These are phyloP conservation scores for Penicillium simplicissimum DNA, from an alignment of 495 filamentous ascomycete species.

Conservation along the genomic window DNA sequence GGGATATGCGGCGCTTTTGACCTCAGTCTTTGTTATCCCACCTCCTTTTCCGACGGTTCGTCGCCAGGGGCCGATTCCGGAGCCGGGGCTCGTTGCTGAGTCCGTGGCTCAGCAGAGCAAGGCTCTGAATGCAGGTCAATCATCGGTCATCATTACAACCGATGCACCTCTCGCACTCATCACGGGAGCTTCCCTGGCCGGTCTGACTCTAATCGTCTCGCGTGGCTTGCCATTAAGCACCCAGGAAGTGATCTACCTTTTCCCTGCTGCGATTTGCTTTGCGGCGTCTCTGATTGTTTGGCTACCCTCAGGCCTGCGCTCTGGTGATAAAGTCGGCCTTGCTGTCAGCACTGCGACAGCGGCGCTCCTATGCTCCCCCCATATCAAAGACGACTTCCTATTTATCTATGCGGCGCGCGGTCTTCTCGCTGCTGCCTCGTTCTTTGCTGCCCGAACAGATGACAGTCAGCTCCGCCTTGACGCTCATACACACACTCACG, in stretches of 20 bases:
- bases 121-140: slow-evolving; percentile 5
- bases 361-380: slow-evolving; percentile 38
- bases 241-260: slow-evolving; percentile 29
- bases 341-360: slow-evolving; percentile 31
- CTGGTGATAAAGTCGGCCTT: slow-evolving; percentile 40
- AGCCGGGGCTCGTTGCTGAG: slow-evolving; percentile 31
- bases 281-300: slow-evolving; percentile 33
- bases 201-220: slow-evolving; percentile 25
- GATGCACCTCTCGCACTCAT: slow-evolving; percentile 35
- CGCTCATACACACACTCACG: slow-evolving; percentile 37
- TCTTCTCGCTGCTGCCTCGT: slow-evolving; percentile 33
- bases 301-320: slow-evolving; percentile 28
- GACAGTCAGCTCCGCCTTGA: slow-evolving; percentile 31
- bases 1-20: slow-evolving; percentile 49
- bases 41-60: slow-evolving; percentile 41
- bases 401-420: slow-evolving; percentile 34
- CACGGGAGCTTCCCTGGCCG: slow-evolving; percentile 29
- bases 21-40: slow-evolving; percentile 45
- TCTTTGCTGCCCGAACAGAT: slow-evolving; percentile 42
- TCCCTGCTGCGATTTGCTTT: slow-evolving; percentile 31
- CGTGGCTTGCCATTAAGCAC: slow-evolving; percentile 23
- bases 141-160: slow-evolving; percentile 21
- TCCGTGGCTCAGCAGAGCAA: slow-evolving; percentile 21
- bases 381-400: slow-evolving; percentile 32
- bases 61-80: slow-evolving; percentile 25